These are phyloP conservation scores for Tricholoma flavovirens DNA, from an alignment of 768 basidiomycete species.

Conservation along the genomic window DNA sequence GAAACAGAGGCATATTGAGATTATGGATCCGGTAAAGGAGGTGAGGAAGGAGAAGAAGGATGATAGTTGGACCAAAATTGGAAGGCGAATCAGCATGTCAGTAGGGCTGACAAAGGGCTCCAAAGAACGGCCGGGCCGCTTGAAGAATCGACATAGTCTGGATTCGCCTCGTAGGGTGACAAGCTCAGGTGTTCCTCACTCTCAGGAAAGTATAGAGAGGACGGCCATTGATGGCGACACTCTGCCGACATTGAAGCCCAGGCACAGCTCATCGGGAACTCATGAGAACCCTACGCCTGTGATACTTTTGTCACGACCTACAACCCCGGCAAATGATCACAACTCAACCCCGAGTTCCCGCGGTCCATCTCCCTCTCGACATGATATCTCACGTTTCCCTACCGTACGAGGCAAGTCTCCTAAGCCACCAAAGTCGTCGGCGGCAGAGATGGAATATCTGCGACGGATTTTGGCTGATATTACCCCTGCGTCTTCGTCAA, in stretches of 20 bases:
- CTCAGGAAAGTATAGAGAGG: constrained; percentile 4
- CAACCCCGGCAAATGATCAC: constrained; percentile 3
- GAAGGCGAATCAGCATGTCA: constrained; percentile 56
- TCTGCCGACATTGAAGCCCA: constrained; percentile 1
- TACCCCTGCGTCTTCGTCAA: constrained; percentile 31
- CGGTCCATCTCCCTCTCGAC: constrained; percentile 8
- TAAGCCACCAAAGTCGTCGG: constrained; percentile 47
- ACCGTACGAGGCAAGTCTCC: constrained; percentile 35
- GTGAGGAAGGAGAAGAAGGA: constrained; percentile 28
- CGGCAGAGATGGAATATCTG: constrained; percentile 61
- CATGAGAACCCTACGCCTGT: constrained; percentile 3
- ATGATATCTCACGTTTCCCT: constrained; percentile 17
- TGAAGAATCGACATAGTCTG: constrained; percentile 23
- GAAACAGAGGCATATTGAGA: constrained; percentile 30
- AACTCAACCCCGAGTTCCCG: constrained; percentile 4
- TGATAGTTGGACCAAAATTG: constrained; percentile 58
- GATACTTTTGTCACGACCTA: constrained; percentile 7
- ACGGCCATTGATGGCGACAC: constrained; percentile 4
- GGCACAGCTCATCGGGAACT: constrained; percentile 4
- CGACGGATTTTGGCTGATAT: constrained; percentile 65
- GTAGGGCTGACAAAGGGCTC: constrained; percentile 41
- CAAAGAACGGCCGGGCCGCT: constrained; percentile 30
- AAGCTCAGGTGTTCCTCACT: background rate
- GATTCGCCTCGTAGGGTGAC: constrained; percentile 1
- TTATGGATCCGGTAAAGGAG: constrained; percentile 26